Evolutionary conservation across 2,329 filamentous ascomycete genomes (phyloP).

Genomic region (Xylariales sp.): DNA sequence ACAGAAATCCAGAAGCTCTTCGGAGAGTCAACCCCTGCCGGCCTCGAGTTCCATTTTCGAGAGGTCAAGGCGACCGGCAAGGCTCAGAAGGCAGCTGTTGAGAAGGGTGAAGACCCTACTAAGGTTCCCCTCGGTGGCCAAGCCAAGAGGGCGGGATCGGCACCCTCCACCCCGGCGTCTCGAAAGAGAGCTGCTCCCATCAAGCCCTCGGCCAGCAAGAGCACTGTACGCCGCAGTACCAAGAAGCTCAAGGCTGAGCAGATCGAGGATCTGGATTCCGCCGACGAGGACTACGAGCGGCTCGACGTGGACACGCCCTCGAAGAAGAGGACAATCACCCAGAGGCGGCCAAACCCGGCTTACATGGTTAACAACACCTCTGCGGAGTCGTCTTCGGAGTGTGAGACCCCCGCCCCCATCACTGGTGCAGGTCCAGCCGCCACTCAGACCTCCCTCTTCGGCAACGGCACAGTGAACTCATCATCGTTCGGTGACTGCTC

Average conservation of each 20-base stretch:
- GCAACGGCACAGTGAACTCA: background rate
- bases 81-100: constrained; percentile 38
- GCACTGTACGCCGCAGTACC: constrained; percentile 9
- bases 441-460: background rate
- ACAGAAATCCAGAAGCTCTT: constrained; percentile 57
- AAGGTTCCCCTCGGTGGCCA: constrained; percentile 21
- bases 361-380: constrained; percentile 5
- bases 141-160: constrained; percentile 1
- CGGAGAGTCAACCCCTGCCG: constrained; percentile 52
- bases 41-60: constrained; percentile 59
- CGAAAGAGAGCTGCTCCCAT: background rate
- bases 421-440: background rate
- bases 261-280: constrained; percentile 16
- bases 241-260: constrained; percentile 1
- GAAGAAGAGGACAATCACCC: constrained; percentile 5
- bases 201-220: constrained; percentile 11
- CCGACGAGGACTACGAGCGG: constrained; percentile 23
- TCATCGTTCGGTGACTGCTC: constrained; percentile 1
- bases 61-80: constrained; percentile 49
- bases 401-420: background rate
- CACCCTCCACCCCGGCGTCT: constrained; percentile 1
- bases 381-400: too few species aligned
- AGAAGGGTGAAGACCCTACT: constrained; percentile 40
- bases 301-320: constrained; percentile 17
- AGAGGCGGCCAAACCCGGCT: background rate